phyloP scores from a whole-genome alignment of 257 asterid genomes.

The Solanum etuberosum region DNA sequence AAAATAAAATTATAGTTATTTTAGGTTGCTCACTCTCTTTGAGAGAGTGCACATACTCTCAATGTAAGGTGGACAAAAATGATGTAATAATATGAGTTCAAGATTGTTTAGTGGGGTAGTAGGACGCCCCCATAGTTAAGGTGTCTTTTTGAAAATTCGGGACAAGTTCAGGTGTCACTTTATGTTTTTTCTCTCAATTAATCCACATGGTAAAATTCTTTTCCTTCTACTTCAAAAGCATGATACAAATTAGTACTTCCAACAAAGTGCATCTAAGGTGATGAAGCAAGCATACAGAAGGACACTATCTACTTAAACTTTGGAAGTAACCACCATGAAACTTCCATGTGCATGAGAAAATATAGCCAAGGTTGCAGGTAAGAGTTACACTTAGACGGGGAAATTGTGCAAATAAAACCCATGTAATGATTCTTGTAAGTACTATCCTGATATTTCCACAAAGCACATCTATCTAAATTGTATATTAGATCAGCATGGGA shows the following conservation, averaged over 20 bases:
- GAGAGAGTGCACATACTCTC: no score
- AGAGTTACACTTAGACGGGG: neutral
- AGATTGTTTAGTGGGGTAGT: no score
- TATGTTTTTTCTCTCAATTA: no score
- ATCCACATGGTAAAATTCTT: neutral
- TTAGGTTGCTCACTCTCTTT: no score
- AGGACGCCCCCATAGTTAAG: no score
- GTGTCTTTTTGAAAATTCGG: no score
- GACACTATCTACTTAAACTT: neutral
- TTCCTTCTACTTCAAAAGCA: neutral
- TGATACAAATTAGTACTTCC: neutral
- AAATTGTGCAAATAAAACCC: neutral
- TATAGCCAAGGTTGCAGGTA: neutral
- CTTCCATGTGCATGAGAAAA: neutral
- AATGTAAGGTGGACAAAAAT: no score
- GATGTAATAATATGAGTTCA: no score
- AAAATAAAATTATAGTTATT: no score
- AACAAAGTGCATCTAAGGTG: neutral
- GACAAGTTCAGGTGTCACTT: no score
- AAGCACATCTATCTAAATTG: neutral
- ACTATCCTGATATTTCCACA: neutral
- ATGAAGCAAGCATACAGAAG: neutral
- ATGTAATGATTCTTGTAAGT: neutral
- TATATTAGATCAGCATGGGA: neutral
- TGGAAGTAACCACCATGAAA: neutral